Evolutionary conservation across 768 basidiomycete species (phyloP), one percentile per base, ranked within the genome.

Genomic region (Pleurotus citrinopileatus): DNA sequence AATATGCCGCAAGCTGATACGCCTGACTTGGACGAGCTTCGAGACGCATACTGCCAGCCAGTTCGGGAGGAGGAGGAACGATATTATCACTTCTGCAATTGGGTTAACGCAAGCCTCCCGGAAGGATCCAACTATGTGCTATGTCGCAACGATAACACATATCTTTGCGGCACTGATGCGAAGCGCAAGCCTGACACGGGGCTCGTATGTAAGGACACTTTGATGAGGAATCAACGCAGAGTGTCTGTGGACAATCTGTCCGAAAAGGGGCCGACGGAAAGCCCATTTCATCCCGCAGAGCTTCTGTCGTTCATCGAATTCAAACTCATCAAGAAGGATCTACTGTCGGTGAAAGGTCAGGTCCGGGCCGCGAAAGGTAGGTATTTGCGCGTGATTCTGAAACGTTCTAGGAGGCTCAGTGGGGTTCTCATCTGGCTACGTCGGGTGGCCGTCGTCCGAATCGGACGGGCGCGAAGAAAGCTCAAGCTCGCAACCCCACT

Each of bases 141-240:
- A 12, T 48, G 27, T 37, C 44, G 54, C 8, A 55, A 55, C 22
- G 54, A 55, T 50, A 48, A 48, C 17, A 48, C 32, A 9, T 28
- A 6, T 25, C 17, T 50, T 12, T 32, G 44, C 28, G 54, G 54
- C 4, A 47, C 37, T n/a, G 10, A 48, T 26, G 27, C 29, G 26
- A 7, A 38, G 7, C 54, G 54, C 19, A 55, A 55, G 25, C 54
- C 54, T 19, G 54, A 55, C 19, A 23, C 10, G 8, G 15, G 37
- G n/a, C 29, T 26, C 12, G 37, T 40, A 5, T 22, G 10, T 10
- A n/a, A 37, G 25, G 12, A 10, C 9, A 29, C 54, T 15, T 22
- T 15, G 36, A 19, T 2, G 15, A n/a, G 15, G 10, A 19, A 29
- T 17, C 23, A 15, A 10, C 19, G 12, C 17, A 42, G 40, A 25